Evolutionary conservation across 83 land plant species (phyloP), one percentile per base, ranked within the genome.

Genomic region (Picea mariana): DNA sequence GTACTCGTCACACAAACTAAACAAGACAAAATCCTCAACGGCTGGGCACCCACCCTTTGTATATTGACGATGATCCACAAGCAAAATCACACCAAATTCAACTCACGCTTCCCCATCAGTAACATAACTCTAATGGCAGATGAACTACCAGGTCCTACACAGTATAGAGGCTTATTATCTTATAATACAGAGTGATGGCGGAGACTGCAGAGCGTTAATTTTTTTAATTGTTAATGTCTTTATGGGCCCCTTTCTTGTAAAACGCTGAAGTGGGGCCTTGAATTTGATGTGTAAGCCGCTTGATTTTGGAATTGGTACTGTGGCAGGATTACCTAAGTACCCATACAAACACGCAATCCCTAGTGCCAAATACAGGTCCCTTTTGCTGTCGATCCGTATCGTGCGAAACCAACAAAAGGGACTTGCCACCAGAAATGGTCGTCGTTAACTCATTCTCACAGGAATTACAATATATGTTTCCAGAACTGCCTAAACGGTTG

Each of bases 401-500:
- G 86, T 87, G 88, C 79, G 80, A 87, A 84, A 81, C 77, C 86
- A 83, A 87, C 82, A 84, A 87, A 87, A 87, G 86, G 67, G 88
- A 87, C 88, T 73, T 61, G 75, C 83, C 82, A 83, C 81, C 88
- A 38, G 82, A 79, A 52, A 52, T 52, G 58, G 58, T 52, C 58
- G 58, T 52, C 58, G 58, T 52, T 52, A 52, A 52, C 58, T 52
- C 58, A 52, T 52, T 52, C 58, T 52, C 58, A 52, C 58, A 52
- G 58, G 13, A 26, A 49, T 75, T 21, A 75, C 77, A 52, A 75
- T n/a, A 55, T 44, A 73, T 73, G 44, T 73, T 1, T n/a, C 77
- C 21, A 18, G 47, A 73, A 73, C 77, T 44, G 77, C 31, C 6
- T 5, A 75, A 52, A 75, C 78, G 78, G 78, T 75, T 75, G 60